A percentile compares a stretch with the other conserved stretches of the same genome.
Evolutionary conservation across 495 filamentous ascomycete genomes (phyloP).

Genomic region (Polyplosphaeria fusca): DNA sequence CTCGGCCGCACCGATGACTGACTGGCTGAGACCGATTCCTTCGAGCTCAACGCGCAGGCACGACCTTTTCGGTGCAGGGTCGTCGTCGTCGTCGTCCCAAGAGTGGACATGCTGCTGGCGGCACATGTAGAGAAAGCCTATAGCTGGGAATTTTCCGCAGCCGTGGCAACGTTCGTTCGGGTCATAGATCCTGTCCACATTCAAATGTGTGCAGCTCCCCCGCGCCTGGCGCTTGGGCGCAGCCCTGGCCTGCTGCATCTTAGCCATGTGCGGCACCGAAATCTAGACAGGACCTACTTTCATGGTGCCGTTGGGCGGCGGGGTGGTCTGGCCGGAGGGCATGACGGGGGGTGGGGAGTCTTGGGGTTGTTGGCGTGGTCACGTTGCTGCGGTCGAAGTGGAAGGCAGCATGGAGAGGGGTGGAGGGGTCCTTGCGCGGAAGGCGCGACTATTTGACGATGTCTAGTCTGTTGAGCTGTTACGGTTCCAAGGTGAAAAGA

Average conservation of each 20-base stretch:
- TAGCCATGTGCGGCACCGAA: conserved; percentile 5
- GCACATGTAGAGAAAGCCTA: conserved; percentile 68
- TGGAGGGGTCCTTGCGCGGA: too few relatives aligned
- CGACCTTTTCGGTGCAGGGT: conserved; percentile 10
- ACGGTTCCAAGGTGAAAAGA: too few relatives aligned
- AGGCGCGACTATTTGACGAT: too few relatives aligned
- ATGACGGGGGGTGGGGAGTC: too few relatives aligned
- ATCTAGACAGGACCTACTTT: conserved; percentile 17
- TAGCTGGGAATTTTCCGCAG: conserved; percentile 48
- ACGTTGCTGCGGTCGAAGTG: too few relatives aligned
- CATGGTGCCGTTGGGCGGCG: too few relatives aligned
- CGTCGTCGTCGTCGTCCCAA: not conserved
- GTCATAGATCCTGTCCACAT: conserved; percentile 55
- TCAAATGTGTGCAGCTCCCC: conserved; percentile 55
- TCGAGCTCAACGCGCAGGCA: conserved; percentile 22
- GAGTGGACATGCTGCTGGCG: conserved; percentile 49
- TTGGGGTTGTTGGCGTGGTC: too few relatives aligned
- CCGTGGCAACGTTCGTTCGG: conserved; percentile 46
- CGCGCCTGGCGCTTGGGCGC: conserved; percentile 5
- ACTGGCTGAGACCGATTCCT: conserved; percentile 42
- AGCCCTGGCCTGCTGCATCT: conserved; percentile 9
- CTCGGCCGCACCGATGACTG: conserved; percentile 48
- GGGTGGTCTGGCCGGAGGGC: too few relatives aligned
- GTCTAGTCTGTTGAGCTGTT: too few relatives aligned
- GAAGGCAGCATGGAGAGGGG: too few relatives aligned